phyloP scores from a whole-genome alignment of 2,329 filamentous ascomycete species.

The Talaromyces amestolkiae region DNA sequence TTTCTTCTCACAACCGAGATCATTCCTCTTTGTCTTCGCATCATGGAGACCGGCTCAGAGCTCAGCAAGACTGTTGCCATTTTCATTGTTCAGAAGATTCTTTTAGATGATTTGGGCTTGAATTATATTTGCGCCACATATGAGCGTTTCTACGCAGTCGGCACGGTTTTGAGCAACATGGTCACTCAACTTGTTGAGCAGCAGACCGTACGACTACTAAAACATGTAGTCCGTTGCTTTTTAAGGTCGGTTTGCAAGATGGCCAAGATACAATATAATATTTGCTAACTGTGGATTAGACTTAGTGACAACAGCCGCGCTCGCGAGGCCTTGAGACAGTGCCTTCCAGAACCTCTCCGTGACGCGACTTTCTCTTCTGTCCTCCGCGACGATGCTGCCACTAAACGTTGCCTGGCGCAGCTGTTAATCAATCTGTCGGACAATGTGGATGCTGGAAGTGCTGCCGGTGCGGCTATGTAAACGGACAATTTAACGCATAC shows the following conservation, averaged over 20 bases:
- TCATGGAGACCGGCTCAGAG: conserved; percentile 99
- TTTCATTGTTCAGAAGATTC: conserved; percentile 98
- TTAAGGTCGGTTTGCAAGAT: conserved; percentile 63
- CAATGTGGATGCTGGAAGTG: conserved; percentile 62
- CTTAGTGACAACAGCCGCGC: conserved; percentile 95
- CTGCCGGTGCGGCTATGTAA: conserved; percentile 38
- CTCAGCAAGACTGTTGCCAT: conserved; percentile 98
- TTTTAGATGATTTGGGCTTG: conserved; percentile 92
- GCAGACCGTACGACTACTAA: conserved; percentile 90
- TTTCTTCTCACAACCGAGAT: conserved; percentile 98
- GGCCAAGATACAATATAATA: neutral
- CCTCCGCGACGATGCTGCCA: conserved; percentile 92
- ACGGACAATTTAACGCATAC: conserved; percentile 32
- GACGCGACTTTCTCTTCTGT: conserved; percentile 97
- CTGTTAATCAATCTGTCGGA: conserved; percentile 94
- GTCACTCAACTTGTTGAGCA: conserved; percentile 96
- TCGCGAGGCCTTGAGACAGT: conserved; percentile 90
- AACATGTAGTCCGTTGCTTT: conserved; percentile 97
- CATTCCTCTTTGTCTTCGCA: conserved; percentile 92
- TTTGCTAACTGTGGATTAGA: conserved; percentile 46
- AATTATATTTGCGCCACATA: conserved; percentile 99
- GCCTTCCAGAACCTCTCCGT: conserved; percentile 94
- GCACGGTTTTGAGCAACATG: conserved; percentile 97
- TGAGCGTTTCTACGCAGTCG: conserved; percentile 96
- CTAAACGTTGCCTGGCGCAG: conserved; percentile 95